phyloP scores from a whole-genome alignment of 2,329 filamentous ascomycete genomes.

The Nakataea oryzae region DNA sequence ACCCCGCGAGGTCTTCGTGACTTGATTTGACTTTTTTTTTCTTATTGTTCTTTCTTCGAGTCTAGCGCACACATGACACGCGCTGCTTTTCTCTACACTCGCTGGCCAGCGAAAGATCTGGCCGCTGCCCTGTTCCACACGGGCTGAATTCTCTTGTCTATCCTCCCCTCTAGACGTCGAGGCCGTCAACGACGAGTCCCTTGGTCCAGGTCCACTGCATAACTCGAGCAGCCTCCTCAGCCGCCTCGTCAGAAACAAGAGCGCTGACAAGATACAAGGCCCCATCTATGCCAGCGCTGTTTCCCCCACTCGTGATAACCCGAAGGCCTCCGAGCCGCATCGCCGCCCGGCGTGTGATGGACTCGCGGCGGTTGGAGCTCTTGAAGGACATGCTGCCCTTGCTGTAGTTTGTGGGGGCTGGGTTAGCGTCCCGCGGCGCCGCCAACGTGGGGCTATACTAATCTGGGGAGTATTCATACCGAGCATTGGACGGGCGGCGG shows the following conservation, averaged over 20 bases:
- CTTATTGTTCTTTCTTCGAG: neutral
- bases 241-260: slow-evolving; percentile 66
- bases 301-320: slow-evolving; percentile 71
- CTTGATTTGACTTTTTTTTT: neutral
- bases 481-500: slow-evolving; percentile 48
- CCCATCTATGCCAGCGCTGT: slow-evolving; percentile 74
- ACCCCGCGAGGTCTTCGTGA: neutral
- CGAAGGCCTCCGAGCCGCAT: slow-evolving; percentile 61
- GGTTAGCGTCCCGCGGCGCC: slow-evolving; percentile 11
- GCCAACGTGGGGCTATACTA: neutral
- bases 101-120: neutral
- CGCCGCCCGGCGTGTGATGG: slow-evolving; percentile 65
- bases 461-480: slow-evolving; percentile 30
- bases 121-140: neutral
- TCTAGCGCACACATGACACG: neutral
- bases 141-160: neutral
- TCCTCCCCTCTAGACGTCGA: slow-evolving; percentile 58
- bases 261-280: slow-evolving; percentile 77
- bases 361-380: slow-evolving; percentile 65
- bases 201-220: slow-evolving; percentile 83
- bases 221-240: slow-evolving; percentile 61
- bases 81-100: neutral
- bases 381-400: slow-evolving; percentile 81
- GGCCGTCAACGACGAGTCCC: slow-evolving; percentile 73
- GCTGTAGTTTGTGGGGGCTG: slow-evolving; percentile 24